These are phyloP conservation scores for Teratosphaeria destructans DNA, from an alignment of 2,329 filamentous ascomycete genomes.

Conservation along the genomic window DNA sequence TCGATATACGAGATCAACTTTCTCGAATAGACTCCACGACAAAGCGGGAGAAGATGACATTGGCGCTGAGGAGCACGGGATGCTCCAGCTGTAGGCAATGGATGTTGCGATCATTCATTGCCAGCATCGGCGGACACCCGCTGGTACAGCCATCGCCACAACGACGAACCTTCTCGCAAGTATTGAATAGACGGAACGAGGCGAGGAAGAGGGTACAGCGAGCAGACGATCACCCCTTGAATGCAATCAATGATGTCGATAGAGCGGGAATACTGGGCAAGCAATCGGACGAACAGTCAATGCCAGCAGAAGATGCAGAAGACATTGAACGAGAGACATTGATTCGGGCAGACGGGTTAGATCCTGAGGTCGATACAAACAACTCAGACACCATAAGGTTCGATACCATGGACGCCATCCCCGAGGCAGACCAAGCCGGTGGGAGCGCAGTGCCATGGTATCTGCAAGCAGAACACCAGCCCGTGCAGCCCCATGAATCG, in stretches of 20 bases:
- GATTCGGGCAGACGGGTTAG: background rate
- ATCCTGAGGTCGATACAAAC: constrained; percentile 1
- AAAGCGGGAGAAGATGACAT: background rate
- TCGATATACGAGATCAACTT: background rate
- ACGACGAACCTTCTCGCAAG: constrained; percentile 14
- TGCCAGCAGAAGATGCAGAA: background rate
- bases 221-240: constrained; percentile 11
- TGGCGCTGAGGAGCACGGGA: constrained; percentile 1
- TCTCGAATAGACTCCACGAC: background rate
- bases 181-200: constrained; percentile 9
- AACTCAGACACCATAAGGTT: background rate
- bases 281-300: background rate
- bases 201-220: constrained; percentile 10
- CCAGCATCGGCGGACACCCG: constrained; percentile 15
- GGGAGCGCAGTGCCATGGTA: constrained; percentile 60
- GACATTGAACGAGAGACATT: background rate
- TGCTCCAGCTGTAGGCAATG: constrained; percentile 18
- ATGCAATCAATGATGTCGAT: constrained; percentile 12
- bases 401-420: background rate
- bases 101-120: constrained; percentile 21
- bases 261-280: background rate
- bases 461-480: constrained; percentile 53
- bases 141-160: constrained; percentile 5
- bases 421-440: background rate
- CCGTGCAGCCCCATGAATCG: constrained; percentile 28